Conservation (phyloP, 805 yeast genomes). For the Starmera amethionina region DNA sequence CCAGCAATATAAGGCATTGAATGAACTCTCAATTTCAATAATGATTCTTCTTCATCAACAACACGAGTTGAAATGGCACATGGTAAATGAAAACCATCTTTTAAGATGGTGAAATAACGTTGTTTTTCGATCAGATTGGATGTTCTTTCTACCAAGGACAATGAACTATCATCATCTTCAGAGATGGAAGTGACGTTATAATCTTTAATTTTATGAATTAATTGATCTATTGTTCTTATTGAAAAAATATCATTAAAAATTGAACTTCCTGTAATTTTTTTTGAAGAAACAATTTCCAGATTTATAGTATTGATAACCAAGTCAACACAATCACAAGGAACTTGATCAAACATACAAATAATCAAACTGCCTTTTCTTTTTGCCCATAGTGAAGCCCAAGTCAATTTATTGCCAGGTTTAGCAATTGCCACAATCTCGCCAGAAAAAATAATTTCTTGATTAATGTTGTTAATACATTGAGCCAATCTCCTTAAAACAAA, state of each 20-base stretch:
- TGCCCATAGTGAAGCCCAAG: conserved; percentile 91
- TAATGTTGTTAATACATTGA: conserved; percentile 19
- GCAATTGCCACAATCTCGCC: conserved; percentile 81
- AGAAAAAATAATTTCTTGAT: conserved; percentile 48
- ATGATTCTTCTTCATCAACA: conserved; percentile 34
- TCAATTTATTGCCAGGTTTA: conserved; percentile 52
- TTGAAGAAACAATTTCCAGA: conserved; percentile 10
- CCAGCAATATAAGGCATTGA: conserved; percentile 85
- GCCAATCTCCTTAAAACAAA: conserved; percentile 52
- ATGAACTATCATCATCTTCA: conserved; percentile 13
- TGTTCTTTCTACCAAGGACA: conserved; percentile 23
- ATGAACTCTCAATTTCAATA: conserved; percentile 55
- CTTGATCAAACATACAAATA: conserved; percentile 82
- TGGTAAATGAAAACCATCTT: conserved; percentile 42
- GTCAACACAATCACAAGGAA: conserved; percentile 62
- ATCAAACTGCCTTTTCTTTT: conserved; percentile 61
- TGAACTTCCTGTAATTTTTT: conserved; percentile 14
- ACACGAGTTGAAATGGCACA: conserved; percentile 65
- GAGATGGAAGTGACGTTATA: conserved; percentile 4
- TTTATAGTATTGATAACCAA: conserved; percentile 27
- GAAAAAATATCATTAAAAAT: conserved; percentile 9
- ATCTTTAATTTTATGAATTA: conserved; percentile 18
- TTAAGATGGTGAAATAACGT: conserved; percentile 54
- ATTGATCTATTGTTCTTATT: conserved; percentile 10
- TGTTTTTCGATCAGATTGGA: conserved; percentile 39